Conservation (phyloP, 1,284 basidiomycete species). For the Moniliophthora roreri region DNA sequence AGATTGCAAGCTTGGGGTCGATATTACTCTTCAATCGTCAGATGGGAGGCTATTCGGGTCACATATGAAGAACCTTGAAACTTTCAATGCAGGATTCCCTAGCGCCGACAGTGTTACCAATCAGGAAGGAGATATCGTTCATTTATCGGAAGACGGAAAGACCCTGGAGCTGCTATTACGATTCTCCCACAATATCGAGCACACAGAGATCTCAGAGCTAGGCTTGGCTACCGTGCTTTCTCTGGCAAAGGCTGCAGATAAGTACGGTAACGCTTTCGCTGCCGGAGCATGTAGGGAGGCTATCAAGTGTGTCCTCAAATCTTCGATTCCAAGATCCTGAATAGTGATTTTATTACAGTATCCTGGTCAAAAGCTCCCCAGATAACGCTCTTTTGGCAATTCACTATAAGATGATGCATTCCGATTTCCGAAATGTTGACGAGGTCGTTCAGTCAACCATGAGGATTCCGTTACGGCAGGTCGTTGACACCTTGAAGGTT, state of each 20-base stretch:
- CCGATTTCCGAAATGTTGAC: too few relatives aligned
- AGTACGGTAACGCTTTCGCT: conserved; percentile 1
- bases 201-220: background rate
- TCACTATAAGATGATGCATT: too few relatives aligned
- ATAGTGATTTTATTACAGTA: too few relatives aligned
- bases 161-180: background rate
- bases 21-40: background rate
- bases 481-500: too few relatives aligned
- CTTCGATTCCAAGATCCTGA: too few relatives aligned
- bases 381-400: too few relatives aligned
- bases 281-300: background rate
- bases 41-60: background rate
- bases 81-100: background rate
- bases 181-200: background rate
- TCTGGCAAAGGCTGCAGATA: background rate
- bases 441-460: too few relatives aligned
- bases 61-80: background rate
- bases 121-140: background rate
- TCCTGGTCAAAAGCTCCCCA: too few relatives aligned
- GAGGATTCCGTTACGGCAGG: too few relatives aligned
- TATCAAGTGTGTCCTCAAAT: too few relatives aligned
- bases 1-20: background rate
- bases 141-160: background rate
- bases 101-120: background rate
- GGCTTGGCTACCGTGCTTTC: background rate